Percentiles rank a stretch among this genome's conserved stretches.
Conservation (phyloP, 345 rosid species). For the Salix viminalis region DNA sequence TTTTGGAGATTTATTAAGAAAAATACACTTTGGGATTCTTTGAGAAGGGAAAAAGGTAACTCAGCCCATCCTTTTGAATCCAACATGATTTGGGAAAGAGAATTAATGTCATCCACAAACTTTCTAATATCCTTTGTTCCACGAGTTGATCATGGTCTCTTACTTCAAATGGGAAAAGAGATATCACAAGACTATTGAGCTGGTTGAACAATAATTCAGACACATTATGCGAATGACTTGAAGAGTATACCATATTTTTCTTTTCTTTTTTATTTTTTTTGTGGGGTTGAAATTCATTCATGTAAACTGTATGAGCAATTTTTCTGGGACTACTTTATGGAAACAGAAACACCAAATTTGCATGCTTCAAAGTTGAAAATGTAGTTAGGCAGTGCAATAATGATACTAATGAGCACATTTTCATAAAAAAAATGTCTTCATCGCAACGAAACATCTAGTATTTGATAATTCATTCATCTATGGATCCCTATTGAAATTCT, state of each 20-base stretch:
- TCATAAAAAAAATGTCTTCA: not conserved
- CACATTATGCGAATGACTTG: not conserved
- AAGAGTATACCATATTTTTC: not conserved
- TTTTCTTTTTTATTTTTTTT: not conserved
- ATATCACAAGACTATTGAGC: not conserved
- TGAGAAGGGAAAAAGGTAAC: not conserved
- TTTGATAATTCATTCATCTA: too few species aligned
- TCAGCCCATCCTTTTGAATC: not conserved
- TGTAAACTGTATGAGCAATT: not conserved
- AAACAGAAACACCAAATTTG: not conserved
- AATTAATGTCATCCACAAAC: not conserved
- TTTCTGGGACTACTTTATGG: too few species aligned
- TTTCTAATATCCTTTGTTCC: too few species aligned
- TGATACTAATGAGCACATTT: not conserved
- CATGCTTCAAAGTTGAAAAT: not conserved
- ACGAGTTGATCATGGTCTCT: too few species aligned
- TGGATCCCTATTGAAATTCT: too few species aligned
- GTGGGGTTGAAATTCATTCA: not conserved
- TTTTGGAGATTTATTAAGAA: not conserved
- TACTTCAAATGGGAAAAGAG: not conserved
- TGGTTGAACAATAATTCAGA: not conserved
- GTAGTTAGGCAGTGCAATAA: not conserved
- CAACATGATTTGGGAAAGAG: not conserved
- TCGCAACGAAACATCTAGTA: too few species aligned
- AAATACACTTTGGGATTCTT: not conserved